Base-by-base conservation (phyloP, 768 basidiomycete species). In the Lenzites betulinus region DNA sequence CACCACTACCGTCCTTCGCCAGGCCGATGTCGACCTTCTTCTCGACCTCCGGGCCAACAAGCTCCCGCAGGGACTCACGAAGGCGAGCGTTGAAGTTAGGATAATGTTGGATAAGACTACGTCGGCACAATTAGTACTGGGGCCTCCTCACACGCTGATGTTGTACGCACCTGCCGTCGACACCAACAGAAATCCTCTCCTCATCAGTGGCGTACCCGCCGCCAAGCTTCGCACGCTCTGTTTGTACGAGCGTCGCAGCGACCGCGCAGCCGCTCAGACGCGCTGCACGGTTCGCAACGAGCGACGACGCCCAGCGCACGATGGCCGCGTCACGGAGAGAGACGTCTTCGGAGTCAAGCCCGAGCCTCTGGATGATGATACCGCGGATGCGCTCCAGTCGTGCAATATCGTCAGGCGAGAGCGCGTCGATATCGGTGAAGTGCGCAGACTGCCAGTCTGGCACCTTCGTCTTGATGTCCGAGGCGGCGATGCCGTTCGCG, bases 1-100 rank as follows among this genome's bases (percentile, higher is more conserved):
- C 94, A 38, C 96, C 97, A 69, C 93, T 95, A 13, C 97, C 97
- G 67, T 99, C 97, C 74, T 97, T 98, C 4, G 97, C 97, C 71
- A 98, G 72, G 38, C 93, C 96, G 67, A 98, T 91, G 50, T 88
- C 82, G 0, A 97, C 86, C 30, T 85, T 78, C 68, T 84, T 79
- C 77, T 95, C 93, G 7, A 91, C 86, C 33, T 91, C 86, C 41
- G 83, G 78, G 2, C 96, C 96, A 2, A 98, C 84, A 22, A 98
- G 70, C 3, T 76, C 70, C n/a, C 83, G 78, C 51, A 99, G 73
- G 0, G 95, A 88, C 44, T 86, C 85, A 18, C 93, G 83, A 54
- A 97, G 77, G 13, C 81, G 83, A 15, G 80, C 77, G 67, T 93
- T 84, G 72, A 94, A 99, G 67, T 84, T 79, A 1, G 97, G 97